A percentile compares a stretch with the other conserved stretches of the same genome.
These are phyloP conservation scores for Kalaharituber pfeilii DNA, from an alignment of 2,329 filamentous ascomycete species.

Conservation along the genomic window DNA sequence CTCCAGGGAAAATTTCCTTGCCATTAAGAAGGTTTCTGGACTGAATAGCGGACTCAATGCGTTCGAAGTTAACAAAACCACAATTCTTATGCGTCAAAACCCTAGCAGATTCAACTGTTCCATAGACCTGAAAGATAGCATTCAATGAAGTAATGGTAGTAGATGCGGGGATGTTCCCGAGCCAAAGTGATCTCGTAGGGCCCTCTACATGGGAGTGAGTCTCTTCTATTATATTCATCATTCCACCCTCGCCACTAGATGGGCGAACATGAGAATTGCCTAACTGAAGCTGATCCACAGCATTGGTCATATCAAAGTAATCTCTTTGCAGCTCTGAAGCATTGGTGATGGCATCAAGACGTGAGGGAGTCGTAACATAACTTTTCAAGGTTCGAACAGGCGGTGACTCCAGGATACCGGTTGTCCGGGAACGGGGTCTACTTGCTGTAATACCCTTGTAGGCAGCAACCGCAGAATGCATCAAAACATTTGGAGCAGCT, in stretches of 20 bases:
- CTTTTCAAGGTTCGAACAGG: conserved; percentile 46
- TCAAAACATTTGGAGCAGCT: background rate
- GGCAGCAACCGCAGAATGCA: conserved; percentile 29
- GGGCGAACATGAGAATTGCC: conserved; percentile 58
- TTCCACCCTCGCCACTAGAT: conserved; percentile 44
- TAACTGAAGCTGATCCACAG: conserved; percentile 67
- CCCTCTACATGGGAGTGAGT: conserved; percentile 43
- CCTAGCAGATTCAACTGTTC: conserved; percentile 73
- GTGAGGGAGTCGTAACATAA: conserved; percentile 59
- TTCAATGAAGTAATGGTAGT: conserved; percentile 89
- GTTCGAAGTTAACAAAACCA: conserved; percentile 95
- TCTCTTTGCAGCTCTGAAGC: conserved; percentile 49
- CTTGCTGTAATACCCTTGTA: conserved; percentile 66
- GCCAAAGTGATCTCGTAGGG: conserved; percentile 85
- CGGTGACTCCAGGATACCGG: conserved; percentile 72
- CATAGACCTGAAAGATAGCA: conserved; percentile 89
- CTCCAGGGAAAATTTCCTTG: conserved; percentile 95
- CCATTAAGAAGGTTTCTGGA: conserved; percentile 80
- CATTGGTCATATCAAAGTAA: conserved; percentile 37
- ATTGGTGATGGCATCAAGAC: conserved; percentile 58
- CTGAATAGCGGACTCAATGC: conserved; percentile 71
- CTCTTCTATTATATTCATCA: conserved; percentile 16
- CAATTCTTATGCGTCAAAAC: conserved; percentile 98
- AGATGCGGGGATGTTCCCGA: conserved; percentile 91
- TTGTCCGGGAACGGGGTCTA: conserved; percentile 75